phyloP scores from a whole-genome alignment of 2,329 filamentous ascomycete genomes.

The Rhinocladiella mackenziei region DNA sequence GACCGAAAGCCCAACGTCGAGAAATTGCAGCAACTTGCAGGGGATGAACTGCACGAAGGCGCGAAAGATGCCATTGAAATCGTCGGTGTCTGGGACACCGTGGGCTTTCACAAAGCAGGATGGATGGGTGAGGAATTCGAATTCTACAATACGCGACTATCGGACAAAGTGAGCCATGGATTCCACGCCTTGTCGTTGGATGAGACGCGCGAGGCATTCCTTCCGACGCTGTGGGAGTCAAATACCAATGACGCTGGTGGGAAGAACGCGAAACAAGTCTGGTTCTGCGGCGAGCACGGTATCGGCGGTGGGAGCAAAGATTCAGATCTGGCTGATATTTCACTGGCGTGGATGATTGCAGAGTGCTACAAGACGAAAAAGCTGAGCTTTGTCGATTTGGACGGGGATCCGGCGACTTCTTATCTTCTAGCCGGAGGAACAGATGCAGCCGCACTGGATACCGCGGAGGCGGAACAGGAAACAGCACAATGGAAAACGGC shows the following conservation, averaged over 20 bases:
- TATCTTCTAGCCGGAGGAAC: neutral
- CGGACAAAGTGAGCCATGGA: neutral
- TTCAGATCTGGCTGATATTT: neutral
- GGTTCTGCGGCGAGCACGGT: slow-evolving; percentile 1
- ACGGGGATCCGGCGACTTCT: neutral
- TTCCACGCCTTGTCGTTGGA: slow-evolving; percentile 1
- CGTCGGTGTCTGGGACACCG: slow-evolving; percentile 2
- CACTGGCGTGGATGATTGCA: neutral
- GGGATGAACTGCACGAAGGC: neutral
- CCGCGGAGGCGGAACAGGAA: no score
- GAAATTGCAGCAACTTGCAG: neutral
- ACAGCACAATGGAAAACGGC: neutral
- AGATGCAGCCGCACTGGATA: no score
- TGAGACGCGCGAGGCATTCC: slow-evolving; percentile 1
- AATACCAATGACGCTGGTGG: neutral
- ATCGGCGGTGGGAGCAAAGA: neutral
- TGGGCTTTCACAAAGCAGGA: neutral
- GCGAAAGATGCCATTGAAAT: neutral
- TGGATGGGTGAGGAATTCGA: neutral
- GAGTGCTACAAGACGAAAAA: neutral
- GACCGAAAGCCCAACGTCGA: neutral
- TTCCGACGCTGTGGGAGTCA: neutral
- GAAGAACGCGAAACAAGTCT: neutral
- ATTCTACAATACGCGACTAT: slow-evolving; percentile 1
- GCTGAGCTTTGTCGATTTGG: neutral